Evolutionary conservation across 1,284 basidiomycete genomes (phyloP), one percentile per base, ranked within the genome.

Genomic region (Earliella scabrosa): DNA sequence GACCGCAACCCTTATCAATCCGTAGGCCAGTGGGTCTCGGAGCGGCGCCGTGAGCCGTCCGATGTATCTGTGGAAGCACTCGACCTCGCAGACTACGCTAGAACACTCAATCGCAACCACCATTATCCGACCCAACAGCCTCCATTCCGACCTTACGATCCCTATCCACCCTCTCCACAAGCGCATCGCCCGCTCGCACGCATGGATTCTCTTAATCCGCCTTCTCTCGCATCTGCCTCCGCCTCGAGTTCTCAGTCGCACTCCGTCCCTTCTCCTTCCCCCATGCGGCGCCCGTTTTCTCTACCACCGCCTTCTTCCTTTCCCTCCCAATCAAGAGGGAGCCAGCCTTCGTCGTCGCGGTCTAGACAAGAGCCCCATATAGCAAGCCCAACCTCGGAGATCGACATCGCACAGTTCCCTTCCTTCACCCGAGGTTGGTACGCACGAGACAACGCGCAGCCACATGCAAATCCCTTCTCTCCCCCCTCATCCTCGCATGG

Each of bases 31-130:
- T 52, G 49, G 71, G 60, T 46, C 65, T 69, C 52, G 4, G 50
- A 57, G 50, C 61, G 59, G 43, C 65, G 75, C 44, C 71, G 79
- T 58, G 81, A 86, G 58, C 71, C 79, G 2, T 85, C 84, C n/a
- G 85, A 87, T 55, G 77, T 75, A 39, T 87, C 85, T 55, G 78
- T 88, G 2, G 86, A 88, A 66, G 86, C 86, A 3, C 77, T 88
- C 52, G 87, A 89, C 71, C 77, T 89, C 21, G 85, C 86, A 35
- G 86, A 87, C 68, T 89, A 88, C 69, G 77, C 84, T 9, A 73
- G 68, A 58, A 82, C 80, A 26, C 73, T 87, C 24, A 70, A 73
- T 21, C 65, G 66, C 61, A 43, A 71, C 70, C 47, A 74, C 68
- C 66, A 68, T 61, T 64, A 62, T 54, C 70, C 63, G 8, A 48